phyloP scores from a whole-genome alignment of 2,329 filamentous ascomycete genomes.

The Epichloe sibirici region DNA sequence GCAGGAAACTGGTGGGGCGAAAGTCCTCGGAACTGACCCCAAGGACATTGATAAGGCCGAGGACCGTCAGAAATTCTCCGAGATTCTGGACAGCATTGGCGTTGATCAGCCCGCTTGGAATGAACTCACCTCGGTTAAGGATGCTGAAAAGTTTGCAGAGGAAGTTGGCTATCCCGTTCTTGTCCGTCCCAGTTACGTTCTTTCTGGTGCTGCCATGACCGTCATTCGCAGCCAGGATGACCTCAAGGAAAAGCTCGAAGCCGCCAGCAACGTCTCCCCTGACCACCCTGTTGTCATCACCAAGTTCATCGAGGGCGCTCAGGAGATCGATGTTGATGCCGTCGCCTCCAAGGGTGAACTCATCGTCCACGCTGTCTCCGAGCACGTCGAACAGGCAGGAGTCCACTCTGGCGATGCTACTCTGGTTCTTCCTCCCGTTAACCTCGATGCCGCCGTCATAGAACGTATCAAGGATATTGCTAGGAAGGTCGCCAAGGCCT shows the following conservation, averaged over 20 bases:
- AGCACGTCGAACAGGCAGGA: conserved; percentile 94
- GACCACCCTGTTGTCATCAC: conserved; percentile 97
- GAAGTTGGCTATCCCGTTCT: conserved; percentile 87
- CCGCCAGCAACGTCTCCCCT: conserved; percentile 79
- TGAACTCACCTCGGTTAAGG: conserved; percentile 80
- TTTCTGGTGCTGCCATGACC: conserved; percentile 97
- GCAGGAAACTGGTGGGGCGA: conserved; percentile 81
- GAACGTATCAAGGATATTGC: conserved; percentile 90
- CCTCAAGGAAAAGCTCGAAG: conserved; percentile 87
- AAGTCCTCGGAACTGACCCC: conserved; percentile 85
- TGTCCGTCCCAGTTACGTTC: conserved; percentile 87
- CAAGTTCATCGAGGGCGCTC: conserved; percentile 93
- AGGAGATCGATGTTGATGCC: conserved; percentile 94
- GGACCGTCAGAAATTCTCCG: conserved; percentile 95
- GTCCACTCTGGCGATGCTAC: conserved; percentile 98
- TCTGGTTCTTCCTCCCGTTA: conserved; percentile 76
- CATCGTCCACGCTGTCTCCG: conserved; percentile 81
- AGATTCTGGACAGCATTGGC: conserved; percentile 91
- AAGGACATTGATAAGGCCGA: conserved; percentile 95
- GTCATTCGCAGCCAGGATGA: conserved; percentile 83
- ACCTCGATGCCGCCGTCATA: conserved; percentile 66
- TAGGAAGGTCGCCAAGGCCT: conserved; percentile 89
- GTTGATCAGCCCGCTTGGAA: conserved; percentile 98
- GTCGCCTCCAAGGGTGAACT: conserved; percentile 80
- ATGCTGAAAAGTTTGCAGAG: conserved; percentile 76